phyloP scores from a whole-genome alignment of 441 rosid species.

The Aquilaria agallochum region DNA sequence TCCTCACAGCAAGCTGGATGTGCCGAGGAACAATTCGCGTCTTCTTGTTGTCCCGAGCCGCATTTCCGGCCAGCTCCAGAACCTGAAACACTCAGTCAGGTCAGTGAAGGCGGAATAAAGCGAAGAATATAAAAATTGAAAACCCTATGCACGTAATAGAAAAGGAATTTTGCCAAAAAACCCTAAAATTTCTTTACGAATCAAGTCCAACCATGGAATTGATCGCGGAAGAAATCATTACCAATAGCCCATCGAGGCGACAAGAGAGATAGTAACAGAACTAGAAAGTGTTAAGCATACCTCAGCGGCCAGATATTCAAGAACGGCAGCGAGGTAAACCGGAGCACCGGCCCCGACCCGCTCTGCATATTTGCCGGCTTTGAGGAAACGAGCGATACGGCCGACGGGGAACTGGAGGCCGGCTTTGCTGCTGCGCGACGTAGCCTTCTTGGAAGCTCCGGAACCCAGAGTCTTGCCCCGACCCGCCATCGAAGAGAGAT shows the following conservation, averaged over 20 bases:
- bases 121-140: neutral
- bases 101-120: no score
- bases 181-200: slow-evolving; percentile 19
- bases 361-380: slow-evolving; percentile 96
- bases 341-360: slow-evolving; percentile 99
- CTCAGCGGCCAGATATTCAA: slow-evolving; percentile 92
- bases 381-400: slow-evolving; percentile 89
- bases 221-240: no score
- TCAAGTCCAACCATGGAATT: neutral
- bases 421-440: slow-evolving; percentile 93
- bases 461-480: slow-evolving; percentile 91
- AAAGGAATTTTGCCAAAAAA: slow-evolving; percentile 5
- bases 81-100: slow-evolving; percentile 20
- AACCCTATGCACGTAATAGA: neutral
- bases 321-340: slow-evolving; percentile 92
- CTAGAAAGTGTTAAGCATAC: slow-evolving; percentile 16
- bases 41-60: slow-evolving; percentile 64
- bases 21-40: slow-evolving; percentile 54
- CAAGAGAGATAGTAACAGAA: neutral
- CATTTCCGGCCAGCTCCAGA: slow-evolving; percentile 57
- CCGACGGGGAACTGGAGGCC: slow-evolving; percentile 96
- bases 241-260: no score
- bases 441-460: slow-evolving; percentile 83
- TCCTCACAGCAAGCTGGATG: slow-evolving; percentile 47
- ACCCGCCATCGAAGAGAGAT: slow-evolving; percentile 56